These are phyloP conservation scores for Candida railenensis DNA, from an alignment of 805 yeast genomes.

Conservation along the genomic window DNA sequence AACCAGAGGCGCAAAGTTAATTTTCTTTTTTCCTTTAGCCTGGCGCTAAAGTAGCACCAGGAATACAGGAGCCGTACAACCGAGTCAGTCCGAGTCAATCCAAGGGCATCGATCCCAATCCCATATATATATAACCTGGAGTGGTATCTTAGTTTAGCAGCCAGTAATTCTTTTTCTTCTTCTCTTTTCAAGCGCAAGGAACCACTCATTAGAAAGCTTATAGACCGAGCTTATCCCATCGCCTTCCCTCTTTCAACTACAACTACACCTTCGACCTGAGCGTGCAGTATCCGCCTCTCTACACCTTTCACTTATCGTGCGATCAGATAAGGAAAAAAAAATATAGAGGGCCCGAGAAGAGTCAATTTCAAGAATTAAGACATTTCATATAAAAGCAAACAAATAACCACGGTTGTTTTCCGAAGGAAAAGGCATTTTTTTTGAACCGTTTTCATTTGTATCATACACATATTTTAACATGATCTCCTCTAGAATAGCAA, in stretches of 20 bases:
- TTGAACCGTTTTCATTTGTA: no score
- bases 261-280: no score
- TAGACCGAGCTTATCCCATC: no score
- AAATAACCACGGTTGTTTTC: not conserved
- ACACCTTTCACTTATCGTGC: not conserved
- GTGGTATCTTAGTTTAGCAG: not conserved
- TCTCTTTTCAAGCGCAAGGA: not conserved
- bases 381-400: not conserved
- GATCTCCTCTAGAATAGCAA: slow-evolving; percentile 5
- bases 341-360: not conserved
- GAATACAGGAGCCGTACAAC: not conserved
- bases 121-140: no score
- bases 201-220: no score
- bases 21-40: no score
- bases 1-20: no score
- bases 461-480: not conserved
- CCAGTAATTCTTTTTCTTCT: not conserved
- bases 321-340: not conserved
- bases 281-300: no score
- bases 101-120: not conserved
- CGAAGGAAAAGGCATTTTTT: no score
- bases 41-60: not conserved
- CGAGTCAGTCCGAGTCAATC: slow-evolving; percentile 5
- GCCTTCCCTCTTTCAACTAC: no score
- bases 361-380: not conserved